Base-by-base conservation (phyloP, 2,329 filamentous ascomycete species). In the Blastomyces gilchristii region DNA sequence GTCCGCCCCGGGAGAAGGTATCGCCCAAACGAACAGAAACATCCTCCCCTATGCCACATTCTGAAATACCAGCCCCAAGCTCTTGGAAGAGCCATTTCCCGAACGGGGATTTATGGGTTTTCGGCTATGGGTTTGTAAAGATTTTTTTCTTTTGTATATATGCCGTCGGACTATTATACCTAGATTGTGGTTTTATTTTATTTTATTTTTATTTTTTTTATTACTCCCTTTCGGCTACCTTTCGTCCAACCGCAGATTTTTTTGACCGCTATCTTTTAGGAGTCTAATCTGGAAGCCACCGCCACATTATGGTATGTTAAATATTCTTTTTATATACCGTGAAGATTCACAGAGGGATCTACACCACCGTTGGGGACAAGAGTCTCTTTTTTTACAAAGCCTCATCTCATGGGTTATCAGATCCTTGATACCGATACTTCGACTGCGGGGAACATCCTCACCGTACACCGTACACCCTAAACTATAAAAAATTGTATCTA, bases 271-370 rank as follows among this genome's bases (percentile, higher is more conserved):
- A 9, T 16, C 31, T 53, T 34, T 12, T 53, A 94, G 93, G 78
- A 96, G 91, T 75, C 79, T 99, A 74, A 97, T 99, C 70, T 99
- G 92, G 92, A 99, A 97, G 76, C 93, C 94, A 63, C 94, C 94
- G 65, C 94, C 94, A 68, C 90, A 96, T 74, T 97, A 89, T 74
- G 93, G 93, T 97, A 87, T 66, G 75, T 31, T 47, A n/a, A 58
- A 28, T 56, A 56, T n/a, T 2, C 34, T 39, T 22, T 4, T 6
- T 22, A 34, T 56, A 41, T 56, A 41, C 9, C 0, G 39, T 22
- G 18, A 22, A 6, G 31, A 12, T 22, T 56, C 18, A 16, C 18
- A n/a, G 53, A 56, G 28, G 18, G 18, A 12, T 34, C 18, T 18
- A 41, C 7, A 1, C 31, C 31, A 6, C 14, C 11, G 39, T 41